Conservation (phyloP, 192 early-diverging fungal species). For the Gryganskiella cystojenkinii region DNA sequence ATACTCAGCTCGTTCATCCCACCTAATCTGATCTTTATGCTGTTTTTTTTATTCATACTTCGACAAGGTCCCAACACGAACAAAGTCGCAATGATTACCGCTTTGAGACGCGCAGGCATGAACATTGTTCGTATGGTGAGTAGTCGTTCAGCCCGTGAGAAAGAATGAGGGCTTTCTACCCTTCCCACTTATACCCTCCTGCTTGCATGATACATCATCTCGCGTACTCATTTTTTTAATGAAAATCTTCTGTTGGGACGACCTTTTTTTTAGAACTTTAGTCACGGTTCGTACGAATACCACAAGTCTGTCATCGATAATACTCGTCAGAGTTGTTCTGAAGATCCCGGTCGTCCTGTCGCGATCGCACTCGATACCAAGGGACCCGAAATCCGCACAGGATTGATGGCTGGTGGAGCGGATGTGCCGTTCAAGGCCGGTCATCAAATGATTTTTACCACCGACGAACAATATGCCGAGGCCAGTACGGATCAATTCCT, state of each 20-base stretch:
- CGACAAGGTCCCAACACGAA: constrained; percentile 76
- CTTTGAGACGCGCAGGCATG: constrained; percentile 80
- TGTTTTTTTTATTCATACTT: not conserved
- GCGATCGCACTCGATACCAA: constrained; percentile 87
- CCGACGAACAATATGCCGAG: constrained; percentile 67
- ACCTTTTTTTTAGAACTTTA: constrained; percentile 35
- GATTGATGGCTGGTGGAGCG: constrained; percentile 67
- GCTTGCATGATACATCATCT: too few species aligned
- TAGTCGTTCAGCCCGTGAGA: too few species aligned
- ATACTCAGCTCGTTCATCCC: not conserved
- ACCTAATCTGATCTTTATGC: not conserved
- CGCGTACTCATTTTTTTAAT: too few species aligned
- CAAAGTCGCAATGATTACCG: constrained; percentile 73
- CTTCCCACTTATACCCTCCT: too few species aligned
- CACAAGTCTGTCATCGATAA: constrained; percentile 80
- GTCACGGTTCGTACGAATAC: constrained; percentile 59
- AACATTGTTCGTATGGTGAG: constrained; percentile 82
- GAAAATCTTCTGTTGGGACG: too few species aligned
- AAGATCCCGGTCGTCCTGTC: constrained; percentile 56
- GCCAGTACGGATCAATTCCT: constrained; percentile 64
- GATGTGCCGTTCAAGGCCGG: constrained; percentile 74
- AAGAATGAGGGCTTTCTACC: too few species aligned
- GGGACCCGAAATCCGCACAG: constrained; percentile 84
- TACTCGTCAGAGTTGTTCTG: constrained; percentile 62
- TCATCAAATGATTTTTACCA: constrained; percentile 76